These are phyloP conservation scores for Fragilaria radians DNA, from an alignment of 108 stramenopile genomes.

Conservation along the genomic window DNA sequence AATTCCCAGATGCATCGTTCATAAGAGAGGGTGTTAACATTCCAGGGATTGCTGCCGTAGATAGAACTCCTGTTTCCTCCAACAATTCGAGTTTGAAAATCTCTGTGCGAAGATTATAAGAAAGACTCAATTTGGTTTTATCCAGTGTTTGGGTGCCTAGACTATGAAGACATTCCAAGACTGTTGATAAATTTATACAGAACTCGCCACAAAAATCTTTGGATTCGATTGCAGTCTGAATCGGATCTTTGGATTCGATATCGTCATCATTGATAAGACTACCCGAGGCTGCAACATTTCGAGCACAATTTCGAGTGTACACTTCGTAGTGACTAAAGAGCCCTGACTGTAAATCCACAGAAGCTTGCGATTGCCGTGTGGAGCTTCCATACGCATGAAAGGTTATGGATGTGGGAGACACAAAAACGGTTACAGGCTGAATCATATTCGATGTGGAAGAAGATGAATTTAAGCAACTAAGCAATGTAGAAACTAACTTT, in stretches of 20 bases:
- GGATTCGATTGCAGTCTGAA: background rate
- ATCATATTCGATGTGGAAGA: constrained; percentile 15
- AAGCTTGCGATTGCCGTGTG: constrained; percentile 44
- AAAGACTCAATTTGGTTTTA: constrained; percentile 38
- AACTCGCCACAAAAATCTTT: constrained; percentile 37
- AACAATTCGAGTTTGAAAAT: constrained; percentile 51
- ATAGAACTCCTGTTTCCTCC: constrained; percentile 10
- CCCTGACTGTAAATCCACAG: constrained; percentile 50
- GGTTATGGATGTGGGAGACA: constrained; percentile 34
- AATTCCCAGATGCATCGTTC: background rate
- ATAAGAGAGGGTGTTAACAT: constrained; percentile 3
- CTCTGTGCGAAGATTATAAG: constrained; percentile 47
- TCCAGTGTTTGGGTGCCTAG: constrained; percentile 43
- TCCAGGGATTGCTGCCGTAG: constrained; percentile 21
- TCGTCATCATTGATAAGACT: background rate
- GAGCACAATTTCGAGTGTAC: background rate
- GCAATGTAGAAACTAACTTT: constrained; percentile 35
- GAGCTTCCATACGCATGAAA: constrained; percentile 54
- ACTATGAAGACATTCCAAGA: constrained; percentile 52
- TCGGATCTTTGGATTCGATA: background rate
- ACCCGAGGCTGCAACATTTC: background rate
- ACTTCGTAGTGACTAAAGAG: constrained; percentile 61
- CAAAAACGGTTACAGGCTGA: constrained; percentile 56
- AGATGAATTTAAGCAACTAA: constrained; percentile 36
- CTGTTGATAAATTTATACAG: constrained; percentile 50